Evolutionary conservation across 2,329 filamentous ascomycete species (phyloP), one percentile per base, ranked within the genome.

Genomic region (Magnaporthiopsis rhizophila): DNA sequence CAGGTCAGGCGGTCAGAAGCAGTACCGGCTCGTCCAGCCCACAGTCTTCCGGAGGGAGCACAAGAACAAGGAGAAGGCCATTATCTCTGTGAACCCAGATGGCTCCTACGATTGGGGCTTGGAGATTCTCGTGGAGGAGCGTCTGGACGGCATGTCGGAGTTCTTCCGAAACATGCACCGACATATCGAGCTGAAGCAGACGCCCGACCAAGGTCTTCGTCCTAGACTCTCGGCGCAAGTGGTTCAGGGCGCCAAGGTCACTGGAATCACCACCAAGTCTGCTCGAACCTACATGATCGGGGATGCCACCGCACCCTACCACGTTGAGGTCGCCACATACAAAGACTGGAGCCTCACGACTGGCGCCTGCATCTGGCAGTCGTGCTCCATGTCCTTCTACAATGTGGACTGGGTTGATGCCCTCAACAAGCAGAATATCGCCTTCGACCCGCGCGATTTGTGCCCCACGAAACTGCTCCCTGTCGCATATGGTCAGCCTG

Each of bases 71-170:
- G 67, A 73, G 45, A 65, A 75, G 18, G 66, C 69, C 1, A 73
- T 69, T n/a, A 66, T 73, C 8, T 75, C 74, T 57, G 69, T 74
- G 3, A 71, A 72, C 63, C 73, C 28, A 78, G 77, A 57, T 64
- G 64, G 3, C 66, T 75, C 11, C 3, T 63, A 59, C 18, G 77
- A 79, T 65, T 80, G 78, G 78, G 71, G 71, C 3, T 60, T 80
- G 2, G 70, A 72, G 32, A 71, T 74, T 0, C 63, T 71, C 15
- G 69, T 72, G 5, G 70, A 72, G 7, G 65, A 72, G 9, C 58
- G 53, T 2, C 13, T 59, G 1, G 38, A 53, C 1, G 65, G 65
- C 1, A 57, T 71, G 6, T 71, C 72, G 1, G 65, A 67, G 6
- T 63, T 61, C 7, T 60, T 74, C 12, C 62, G 68, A 11, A 56